Base-by-base conservation (phyloP, 2,329 filamentous ascomycete genomes). In the Alternaria rosae region DNA sequence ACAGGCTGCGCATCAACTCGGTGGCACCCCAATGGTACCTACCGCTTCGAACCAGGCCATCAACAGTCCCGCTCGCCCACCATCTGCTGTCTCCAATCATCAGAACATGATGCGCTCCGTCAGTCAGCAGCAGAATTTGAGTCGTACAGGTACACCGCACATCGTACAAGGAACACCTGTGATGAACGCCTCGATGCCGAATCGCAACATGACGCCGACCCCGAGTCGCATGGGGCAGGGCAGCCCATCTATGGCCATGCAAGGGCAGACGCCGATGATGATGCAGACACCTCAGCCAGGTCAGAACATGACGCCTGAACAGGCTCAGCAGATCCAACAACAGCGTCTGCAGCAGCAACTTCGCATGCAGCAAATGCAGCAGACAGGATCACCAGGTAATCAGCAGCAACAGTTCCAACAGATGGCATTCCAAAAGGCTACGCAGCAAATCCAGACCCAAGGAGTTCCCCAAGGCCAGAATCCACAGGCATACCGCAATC, bases 21-120 rank as follows among this genome's bases (percentile, higher is more conserved):
- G 79, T 41, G 80, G 82, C 23, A 82, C 83, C 41, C 79, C 82
- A 5, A 84, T 84, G 82, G 76, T 73, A 9, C 68, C 76, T 23
- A 76, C 77, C 11, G 71, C 75, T 13, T 80, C 78, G 17, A 79
- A 76, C 43, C 76, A 79, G 45, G 74, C 70, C 44, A 78, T 77
- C 21, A 77, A 76, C 45, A 80, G 78, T 55, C 78, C 78, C 44
- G 73, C 76, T 45, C 71, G 78, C 48, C 78, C 78, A 30, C 73
- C 74, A n/a, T 80, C 78, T 32, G 73, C 75, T 8, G 70, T 80
- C n/a, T 76, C 76, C 12, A 76, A 78, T 59, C 76, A 79, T 35
- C 71, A 73, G 21, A 80, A 79, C 28, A 80, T 80, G 78, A 75
- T 71, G 15, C 77, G 78, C 30, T 76, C 74, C 53, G 72, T 70